phyloP scores from a whole-genome alignment of 257 asterid species.

The Jasminum sambac region DNA sequence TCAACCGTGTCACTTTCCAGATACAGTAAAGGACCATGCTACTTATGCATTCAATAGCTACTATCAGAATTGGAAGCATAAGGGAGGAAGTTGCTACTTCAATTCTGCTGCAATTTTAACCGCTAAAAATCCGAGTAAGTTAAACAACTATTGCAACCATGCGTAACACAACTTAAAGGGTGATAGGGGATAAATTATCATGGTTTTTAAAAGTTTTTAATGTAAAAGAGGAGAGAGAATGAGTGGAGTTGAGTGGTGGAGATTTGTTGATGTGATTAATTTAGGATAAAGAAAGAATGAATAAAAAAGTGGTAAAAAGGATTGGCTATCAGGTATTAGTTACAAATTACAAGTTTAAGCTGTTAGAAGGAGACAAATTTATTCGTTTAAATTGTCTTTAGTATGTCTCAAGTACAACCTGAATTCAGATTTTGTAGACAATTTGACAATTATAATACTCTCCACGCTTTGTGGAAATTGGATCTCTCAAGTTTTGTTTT shows the following conservation, averaged over 20 bases:
- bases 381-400: background rate
- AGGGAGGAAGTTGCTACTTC: slow-evolving; percentile 73
- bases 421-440: too few relatives aligned
- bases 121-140: slow-evolving; percentile 66
- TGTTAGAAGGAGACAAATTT: background rate
- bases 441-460: background rate
- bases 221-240: too few relatives aligned
- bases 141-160: background rate
- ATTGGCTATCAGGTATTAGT: too few relatives aligned
- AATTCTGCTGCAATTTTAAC: slow-evolving; percentile 59
- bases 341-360: background rate
- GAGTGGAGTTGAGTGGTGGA: too few relatives aligned
- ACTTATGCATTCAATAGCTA: slow-evolving; percentile 79
- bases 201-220: too few relatives aligned
- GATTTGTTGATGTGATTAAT: too few relatives aligned
- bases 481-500: background rate
- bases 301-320: too few relatives aligned
- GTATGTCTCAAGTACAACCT: background rate
- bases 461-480: background rate
- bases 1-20: slow-evolving; percentile 49
- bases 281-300: too few relatives aligned
- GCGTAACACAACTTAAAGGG: too few relatives aligned
- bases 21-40: slow-evolving; percentile 58
- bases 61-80: slow-evolving; percentile 58
- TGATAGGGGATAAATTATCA: too few relatives aligned